Conservation (phyloP, 192 early-diverging fungal species). For the Podila epicladia region DNA sequence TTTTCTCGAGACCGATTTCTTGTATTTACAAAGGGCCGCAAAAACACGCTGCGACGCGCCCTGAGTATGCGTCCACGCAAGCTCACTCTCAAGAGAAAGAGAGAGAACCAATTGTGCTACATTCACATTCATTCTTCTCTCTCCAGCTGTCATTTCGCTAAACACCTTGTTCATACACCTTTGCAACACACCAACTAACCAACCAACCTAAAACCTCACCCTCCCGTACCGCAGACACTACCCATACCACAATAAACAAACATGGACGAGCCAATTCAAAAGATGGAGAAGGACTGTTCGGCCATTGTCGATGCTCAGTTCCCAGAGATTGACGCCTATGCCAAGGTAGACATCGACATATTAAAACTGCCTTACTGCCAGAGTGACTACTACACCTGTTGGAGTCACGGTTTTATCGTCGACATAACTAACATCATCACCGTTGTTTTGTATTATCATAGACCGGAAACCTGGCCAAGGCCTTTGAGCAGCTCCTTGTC, state of each 20-base stretch:
- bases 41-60: background rate
- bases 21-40: too few relatives aligned
- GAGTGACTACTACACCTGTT: background rate
- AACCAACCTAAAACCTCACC: background rate
- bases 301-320: constrained; percentile 80
- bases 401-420: background rate
- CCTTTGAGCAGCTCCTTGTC: constrained; percentile 86
- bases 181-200: background rate
- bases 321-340: constrained; percentile 79
- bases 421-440: background rate
- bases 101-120: background rate
- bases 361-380: too few relatives aligned
- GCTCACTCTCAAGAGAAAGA: background rate
- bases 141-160: too few relatives aligned
- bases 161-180: background rate
- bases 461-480: constrained; percentile 79
- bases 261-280: constrained; percentile 69
- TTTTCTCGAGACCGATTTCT: too few relatives aligned
- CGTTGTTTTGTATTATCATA: constrained; percentile 20
- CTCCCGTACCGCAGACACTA: background rate
- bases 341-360: constrained; percentile 57
- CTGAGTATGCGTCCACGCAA: background rate
- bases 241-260: background rate
- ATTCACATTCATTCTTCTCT: background rate
- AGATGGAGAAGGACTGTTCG: constrained; percentile 95